Base-by-base conservation (phyloP, 345 rosid genomes). In the Theobroma cacao region DNA sequence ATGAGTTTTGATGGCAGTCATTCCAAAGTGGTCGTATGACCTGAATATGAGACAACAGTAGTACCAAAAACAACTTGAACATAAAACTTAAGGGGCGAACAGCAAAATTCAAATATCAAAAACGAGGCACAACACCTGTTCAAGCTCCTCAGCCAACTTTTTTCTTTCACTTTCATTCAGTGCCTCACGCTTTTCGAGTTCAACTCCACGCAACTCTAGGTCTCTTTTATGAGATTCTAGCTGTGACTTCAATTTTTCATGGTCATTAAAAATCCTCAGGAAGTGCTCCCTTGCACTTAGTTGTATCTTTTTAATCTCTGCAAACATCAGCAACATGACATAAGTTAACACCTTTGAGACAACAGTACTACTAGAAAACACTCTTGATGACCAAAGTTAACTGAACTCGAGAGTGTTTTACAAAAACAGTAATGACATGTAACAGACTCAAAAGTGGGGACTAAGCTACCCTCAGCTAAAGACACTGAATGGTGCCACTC, bases 121-220 rank as follows among this genome's bases (percentile, higher is more conserved):
- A 55, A 52, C 14, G 52, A 77, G 52, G 67, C 13, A 53, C 8
- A 31, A 40, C 85, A 92, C 99, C 97, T 94, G 83, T 82, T 84
- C 91, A 77, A 87, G 88, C 85, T 91, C 99, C 82, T 88, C 90
- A 3, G 85, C 82, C 52, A 96, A 85, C 50, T 79, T 76, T 80
- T 83, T 90, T 68, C 89, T 91, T 72, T 90, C 98, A 82, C 38
- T 90, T 84, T 94, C 98, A 88, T 92, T 92, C 72, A 82, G 82
- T n/a, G 95, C 92, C 84, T 96, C 98, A 63, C 99, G 97, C 83
- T 86, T 83, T 84, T 89, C 91, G 86, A 92, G 80, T 78, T 90
- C 94, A 43, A 74, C 76, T 67, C 90, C 89, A 34, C 94, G 91
- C 68, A 85, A 71, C 82, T 94, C 93, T 61, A 96, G 95, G 80